Base-by-base conservation (phyloP, 306 rosid species). In the Elaeagnus macrophylla region DNA sequence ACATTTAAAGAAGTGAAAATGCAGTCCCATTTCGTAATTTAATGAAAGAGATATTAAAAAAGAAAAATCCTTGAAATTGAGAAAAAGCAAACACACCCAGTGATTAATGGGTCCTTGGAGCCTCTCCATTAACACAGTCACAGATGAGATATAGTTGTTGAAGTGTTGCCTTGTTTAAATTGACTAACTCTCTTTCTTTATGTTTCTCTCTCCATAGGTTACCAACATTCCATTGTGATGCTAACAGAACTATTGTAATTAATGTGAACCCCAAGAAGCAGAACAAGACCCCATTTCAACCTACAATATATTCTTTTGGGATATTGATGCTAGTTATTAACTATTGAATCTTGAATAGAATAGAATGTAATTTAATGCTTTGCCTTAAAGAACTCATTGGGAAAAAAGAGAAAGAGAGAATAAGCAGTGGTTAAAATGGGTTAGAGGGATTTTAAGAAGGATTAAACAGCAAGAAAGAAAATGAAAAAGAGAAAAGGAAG, bases 71-170 rank as follows among this genome's bases (percentile, higher is more conserved):
- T 25, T 13, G 12, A 50, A 37, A 61, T 41, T 5, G 55, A 47
- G 66, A 5, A 20, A 35, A 67, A 20, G 46, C 39, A 1, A 54
- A 68, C 95, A 81, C 84, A 91, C 95, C 69, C 70, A 82, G 59
- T 94, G 77, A 74, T 80, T 75, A 57, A 84, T 63, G 78, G 88
- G 97, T 86, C 80, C 94, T 83, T 83, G 88, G 48, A 83, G 84
- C 66, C 84, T 75, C 83, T 91, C 89, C 97, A 91, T 90, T 57
- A 54, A 36, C 57, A 40, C 18, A 37, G 62, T 6, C 13, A 9
- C 65, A 57, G 77, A 54, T 37, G 74, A 69, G 66, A 10, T 61
- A 75, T n/a, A 58, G 58, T 60, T 54, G 71, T 57, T 43, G 68
- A 58, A 72, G 74, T 17, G 43, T 25, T 48, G 63, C 39, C 54